Conservation (phyloP, 441 rosid genomes). For the Eutrema salsugineum region DNA sequence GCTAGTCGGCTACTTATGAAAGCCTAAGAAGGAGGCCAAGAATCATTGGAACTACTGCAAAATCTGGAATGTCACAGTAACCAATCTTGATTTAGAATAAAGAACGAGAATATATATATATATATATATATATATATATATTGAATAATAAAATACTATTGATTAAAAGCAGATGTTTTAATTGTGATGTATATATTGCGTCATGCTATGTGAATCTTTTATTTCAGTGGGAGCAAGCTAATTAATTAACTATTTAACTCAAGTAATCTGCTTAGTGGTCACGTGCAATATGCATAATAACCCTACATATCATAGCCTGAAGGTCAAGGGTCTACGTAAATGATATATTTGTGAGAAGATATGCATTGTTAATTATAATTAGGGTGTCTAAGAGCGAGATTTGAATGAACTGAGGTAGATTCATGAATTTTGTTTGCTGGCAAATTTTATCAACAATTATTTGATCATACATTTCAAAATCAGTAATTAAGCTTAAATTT, state of each 20-base stretch:
- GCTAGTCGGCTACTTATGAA: constrained; percentile 22
- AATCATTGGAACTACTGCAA: constrained; percentile 32
- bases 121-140: constrained; percentile 2
- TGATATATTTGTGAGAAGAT: not conserved
- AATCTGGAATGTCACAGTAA: constrained; percentile 30
- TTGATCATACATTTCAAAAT: not conserved
- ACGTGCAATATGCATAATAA: constrained; percentile 41
- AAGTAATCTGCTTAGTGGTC: constrained; percentile 33
- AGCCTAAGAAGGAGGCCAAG: constrained; percentile 20
- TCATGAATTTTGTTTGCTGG: not conserved
- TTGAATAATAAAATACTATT: not conserved
- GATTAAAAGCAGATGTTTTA: not conserved
- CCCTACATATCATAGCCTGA: constrained; percentile 24
- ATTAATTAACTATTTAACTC: constrained; percentile 13
- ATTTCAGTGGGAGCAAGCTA: constrained; percentile 15
- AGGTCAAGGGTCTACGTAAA: constrained; percentile 31
- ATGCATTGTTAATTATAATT: constrained; percentile 5
- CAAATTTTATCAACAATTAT: not conserved
- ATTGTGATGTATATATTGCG: constrained; percentile 42
- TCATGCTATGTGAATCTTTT: constrained; percentile 27
- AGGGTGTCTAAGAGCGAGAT: not conserved
- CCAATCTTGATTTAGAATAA: constrained; percentile 14
- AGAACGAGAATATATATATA: constrained; percentile 8
- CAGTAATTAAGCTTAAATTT: too few relatives aligned
- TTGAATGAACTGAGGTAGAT: not conserved